Percentiles rank a stretch among this genome's conserved stretches.
phyloP scores from a whole-genome alignment of 306 rosid species.

The Inga laurina region DNA sequence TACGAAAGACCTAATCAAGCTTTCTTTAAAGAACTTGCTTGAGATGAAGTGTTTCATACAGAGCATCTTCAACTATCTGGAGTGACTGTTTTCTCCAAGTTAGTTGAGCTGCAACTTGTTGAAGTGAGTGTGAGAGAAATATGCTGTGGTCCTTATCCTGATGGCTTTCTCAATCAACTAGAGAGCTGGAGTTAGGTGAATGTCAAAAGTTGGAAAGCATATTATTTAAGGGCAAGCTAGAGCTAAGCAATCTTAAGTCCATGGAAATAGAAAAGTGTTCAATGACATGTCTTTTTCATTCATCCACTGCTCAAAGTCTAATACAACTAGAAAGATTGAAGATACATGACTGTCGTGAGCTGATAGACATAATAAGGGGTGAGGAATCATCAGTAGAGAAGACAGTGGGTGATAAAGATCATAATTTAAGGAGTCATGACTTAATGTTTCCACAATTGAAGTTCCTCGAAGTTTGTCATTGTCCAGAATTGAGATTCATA shows the following conservation, averaged over 20 bases:
- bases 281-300: neutral
- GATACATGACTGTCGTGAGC: neutral
- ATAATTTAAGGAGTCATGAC: neutral
- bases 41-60: conserved; percentile 9
- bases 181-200: neutral
- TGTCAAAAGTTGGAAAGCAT: neutral
- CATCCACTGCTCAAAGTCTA: neutral
- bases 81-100: conserved; percentile 7
- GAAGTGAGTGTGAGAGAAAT: neutral
- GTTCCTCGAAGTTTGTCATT: neutral
- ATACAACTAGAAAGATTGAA: neutral
- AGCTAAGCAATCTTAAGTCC: neutral
- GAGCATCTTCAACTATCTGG: neutral
- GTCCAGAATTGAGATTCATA: conserved; percentile 9
- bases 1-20: neutral
- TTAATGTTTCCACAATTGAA: conserved; percentile 32
- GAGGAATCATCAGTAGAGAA: neutral
- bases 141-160: neutral
- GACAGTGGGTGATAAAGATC: neutral
- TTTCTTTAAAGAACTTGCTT: neutral
- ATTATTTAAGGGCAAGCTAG: neutral
- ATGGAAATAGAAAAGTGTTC: neutral
- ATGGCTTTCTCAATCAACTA: neutral
- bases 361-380: conserved; percentile 8
- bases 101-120: neutral